Percentiles rank a stretch among this genome's conserved stretches.
Conservation (phyloP, 352 stramenopile genomes). For the Thraustotheca clavata region DNA sequence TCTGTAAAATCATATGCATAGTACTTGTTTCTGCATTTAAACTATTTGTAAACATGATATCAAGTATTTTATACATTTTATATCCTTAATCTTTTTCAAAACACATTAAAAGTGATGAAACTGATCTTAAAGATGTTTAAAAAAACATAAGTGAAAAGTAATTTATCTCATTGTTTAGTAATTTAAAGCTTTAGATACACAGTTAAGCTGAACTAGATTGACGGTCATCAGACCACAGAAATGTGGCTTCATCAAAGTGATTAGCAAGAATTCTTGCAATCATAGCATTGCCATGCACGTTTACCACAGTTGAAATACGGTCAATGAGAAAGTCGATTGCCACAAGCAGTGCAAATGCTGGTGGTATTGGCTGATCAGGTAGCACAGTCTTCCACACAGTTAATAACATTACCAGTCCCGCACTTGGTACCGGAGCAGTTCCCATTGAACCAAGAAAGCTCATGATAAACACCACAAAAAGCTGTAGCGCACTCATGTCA, state of each 20-base stretch:
- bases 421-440: slow-evolving; percentile 46
- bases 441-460: slow-evolving; percentile 50
- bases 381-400: slow-evolving; percentile 68
- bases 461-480: slow-evolving; percentile 29
- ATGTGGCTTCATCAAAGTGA: slow-evolving; percentile 23
- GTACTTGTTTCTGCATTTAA: too few species aligned
- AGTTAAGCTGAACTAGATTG: neutral
- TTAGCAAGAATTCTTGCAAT: slow-evolving; percentile 48
- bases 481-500: slow-evolving; percentile 35
- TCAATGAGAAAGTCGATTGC: slow-evolving; percentile 58
- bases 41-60: neutral
- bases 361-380: slow-evolving; percentile 21
- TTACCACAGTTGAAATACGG: slow-evolving; percentile 46
- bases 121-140: neutral
- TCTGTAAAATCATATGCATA: too few species aligned
- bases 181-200: neutral
- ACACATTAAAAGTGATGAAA: neutral
- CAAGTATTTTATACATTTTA: neutral
- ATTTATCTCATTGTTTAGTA: neutral
- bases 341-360: slow-evolving; percentile 28
- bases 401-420: slow-evolving; percentile 50
- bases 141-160: neutral
- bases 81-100: neutral
- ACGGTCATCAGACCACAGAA: neutral
- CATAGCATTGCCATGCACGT: slow-evolving; percentile 50